Conservation (phyloP, 768 basidiomycete species). For the Plicaturopsis crispa region DNA sequence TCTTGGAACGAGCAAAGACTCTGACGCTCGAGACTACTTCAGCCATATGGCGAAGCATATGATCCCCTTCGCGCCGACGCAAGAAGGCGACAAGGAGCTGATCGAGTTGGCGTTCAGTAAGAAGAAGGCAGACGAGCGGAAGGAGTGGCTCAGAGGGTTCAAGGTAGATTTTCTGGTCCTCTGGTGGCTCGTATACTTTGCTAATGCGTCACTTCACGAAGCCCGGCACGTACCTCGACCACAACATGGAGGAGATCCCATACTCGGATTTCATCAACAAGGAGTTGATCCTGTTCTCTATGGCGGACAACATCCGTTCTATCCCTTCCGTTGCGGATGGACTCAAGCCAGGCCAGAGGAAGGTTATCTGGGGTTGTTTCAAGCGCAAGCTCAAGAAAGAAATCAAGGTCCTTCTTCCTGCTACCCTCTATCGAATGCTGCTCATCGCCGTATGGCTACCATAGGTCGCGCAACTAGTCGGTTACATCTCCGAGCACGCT, state of each 20-base stretch:
- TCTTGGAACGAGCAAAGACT: constrained; percentile 87
- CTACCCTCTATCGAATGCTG: neutral
- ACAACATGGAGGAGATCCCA: constrained; percentile 77
- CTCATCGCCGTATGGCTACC: neutral
- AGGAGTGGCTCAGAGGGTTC: constrained; percentile 95
- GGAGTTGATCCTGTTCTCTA: constrained; percentile 96
- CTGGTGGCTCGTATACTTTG: neutral
- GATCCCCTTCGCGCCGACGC: constrained; percentile 81
- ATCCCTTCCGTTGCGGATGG: constrained; percentile 94
- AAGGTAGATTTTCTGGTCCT: constrained; percentile 39
- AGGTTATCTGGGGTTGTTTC: constrained; percentile 95
- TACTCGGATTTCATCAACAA: constrained; percentile 96
- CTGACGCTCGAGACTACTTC: constrained; percentile 91
- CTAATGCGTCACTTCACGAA: constrained; percentile 19
- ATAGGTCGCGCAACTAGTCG: constrained; percentile 89
- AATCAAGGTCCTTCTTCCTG: constrained; percentile 56
- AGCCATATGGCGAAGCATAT: constrained; percentile 88
- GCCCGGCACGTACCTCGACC: constrained; percentile 93
- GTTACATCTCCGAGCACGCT: constrained; percentile 90
- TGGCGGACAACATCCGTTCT: constrained; percentile 98
- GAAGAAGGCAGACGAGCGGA: constrained; percentile 97
- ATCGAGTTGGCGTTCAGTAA: constrained; percentile 99
- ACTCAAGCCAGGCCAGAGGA: constrained; percentile 94
- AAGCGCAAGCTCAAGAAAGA: constrained; percentile 89
- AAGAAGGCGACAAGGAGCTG: constrained; percentile 76